Evolutionary conservation across 2,329 filamentous ascomycete genomes (phyloP), one percentile per base, ranked within the genome.

Genomic region (Penicillium decumbens): DNA sequence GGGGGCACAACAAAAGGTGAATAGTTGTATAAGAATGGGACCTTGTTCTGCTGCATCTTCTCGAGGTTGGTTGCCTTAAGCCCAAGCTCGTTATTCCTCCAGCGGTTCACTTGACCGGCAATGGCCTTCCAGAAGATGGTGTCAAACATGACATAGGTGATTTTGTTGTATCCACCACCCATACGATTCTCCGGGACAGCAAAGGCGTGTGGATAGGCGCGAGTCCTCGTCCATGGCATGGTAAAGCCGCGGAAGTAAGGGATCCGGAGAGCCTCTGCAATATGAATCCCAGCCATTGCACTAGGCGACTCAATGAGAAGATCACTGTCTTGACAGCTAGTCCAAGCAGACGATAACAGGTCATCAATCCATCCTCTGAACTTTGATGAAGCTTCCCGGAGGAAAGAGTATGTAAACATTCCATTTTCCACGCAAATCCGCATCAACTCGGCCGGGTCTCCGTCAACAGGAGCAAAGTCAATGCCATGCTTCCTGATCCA

Each of bases 21-120:
- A 69, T 96, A 97, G 72, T 96, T 97, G 76, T 98, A 98, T 40
- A 98, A 72, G 70, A 98, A 98, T 0, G 93, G 93, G n/a, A 96
- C 89, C 68, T 95, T 95, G 75, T 96, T 95, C 2, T 88, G 85
- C 72, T 96, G 90, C 82, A 98, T 83, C 73, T 91, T 95, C 66
- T 93, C 88, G 38, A 95, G 75, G 50, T 77, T 89, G 1, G 93
- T 98, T 55, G 84, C 85, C 44, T 85, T 87, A 25, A 98, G 75
- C 0, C 83, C 82, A 4, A 98, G 79, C 23, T 85, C 81, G 56
- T 84, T 87, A 67, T 89, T 89, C 55, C 93, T 83, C 93, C 93
- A 98, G 46, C 83, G 80, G 70, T 98, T 98, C 65, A 98, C 81
- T 68, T 97, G 93, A 9, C 87, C 82, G 0, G 91, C 85, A 15